A percentile compares a stretch with the other conserved stretches of the same genome.
phyloP scores from a whole-genome alignment of 2,329 filamentous ascomycete species.

The Exophiala dermatitidis region DNA sequence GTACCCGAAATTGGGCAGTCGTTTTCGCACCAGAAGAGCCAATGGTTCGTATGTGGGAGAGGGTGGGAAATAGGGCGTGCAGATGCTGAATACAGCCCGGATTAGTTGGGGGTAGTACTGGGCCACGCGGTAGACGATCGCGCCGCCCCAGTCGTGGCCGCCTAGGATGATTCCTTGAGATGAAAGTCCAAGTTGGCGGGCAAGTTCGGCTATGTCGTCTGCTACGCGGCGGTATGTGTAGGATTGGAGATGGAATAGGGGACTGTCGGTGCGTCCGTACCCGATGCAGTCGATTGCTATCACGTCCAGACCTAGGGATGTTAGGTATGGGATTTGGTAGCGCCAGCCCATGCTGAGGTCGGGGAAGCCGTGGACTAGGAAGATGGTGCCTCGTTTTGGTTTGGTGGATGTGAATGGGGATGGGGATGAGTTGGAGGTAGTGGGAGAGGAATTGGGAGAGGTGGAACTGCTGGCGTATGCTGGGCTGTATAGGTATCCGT shows the following conservation, averaged over 20 bases:
- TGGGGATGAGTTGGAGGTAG: too few species aligned
- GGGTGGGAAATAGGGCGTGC: conserved; percentile 65
- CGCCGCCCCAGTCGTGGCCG: conserved; percentile 88
- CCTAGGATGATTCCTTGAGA: conserved; percentile 62
- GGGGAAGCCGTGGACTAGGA: conserved; percentile 71
- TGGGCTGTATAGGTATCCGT: conserved; percentile 53
- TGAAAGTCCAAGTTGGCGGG: conserved; percentile 48
- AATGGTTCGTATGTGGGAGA: conserved; percentile 47
- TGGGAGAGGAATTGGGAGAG: too few species aligned
- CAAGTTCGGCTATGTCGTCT: conserved; percentile 67
- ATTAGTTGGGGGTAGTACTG: conserved; percentile 68
- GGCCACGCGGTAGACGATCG: conserved; percentile 65
- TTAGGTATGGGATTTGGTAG: conserved; percentile 72
- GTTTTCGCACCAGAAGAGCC: conserved; percentile 51
- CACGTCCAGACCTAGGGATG: conserved; percentile 66
- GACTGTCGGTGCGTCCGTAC: conserved; percentile 62
- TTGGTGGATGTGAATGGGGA: too few species aligned
- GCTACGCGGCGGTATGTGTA: conserved; percentile 68
- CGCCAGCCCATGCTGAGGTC: conserved; percentile 82
- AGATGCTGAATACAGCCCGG: conserved; percentile 68
- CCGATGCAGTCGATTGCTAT: conserved; percentile 82
- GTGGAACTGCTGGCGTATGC: conserved; percentile 32
- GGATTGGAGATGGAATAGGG: conserved; percentile 50
- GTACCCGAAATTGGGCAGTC: conserved; percentile 67
- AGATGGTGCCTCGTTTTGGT: conserved; percentile 45